These are phyloP conservation scores for Fusarium sp. DNA, from an alignment of 2,329 filamentous ascomycete genomes.

Conservation along the genomic window DNA sequence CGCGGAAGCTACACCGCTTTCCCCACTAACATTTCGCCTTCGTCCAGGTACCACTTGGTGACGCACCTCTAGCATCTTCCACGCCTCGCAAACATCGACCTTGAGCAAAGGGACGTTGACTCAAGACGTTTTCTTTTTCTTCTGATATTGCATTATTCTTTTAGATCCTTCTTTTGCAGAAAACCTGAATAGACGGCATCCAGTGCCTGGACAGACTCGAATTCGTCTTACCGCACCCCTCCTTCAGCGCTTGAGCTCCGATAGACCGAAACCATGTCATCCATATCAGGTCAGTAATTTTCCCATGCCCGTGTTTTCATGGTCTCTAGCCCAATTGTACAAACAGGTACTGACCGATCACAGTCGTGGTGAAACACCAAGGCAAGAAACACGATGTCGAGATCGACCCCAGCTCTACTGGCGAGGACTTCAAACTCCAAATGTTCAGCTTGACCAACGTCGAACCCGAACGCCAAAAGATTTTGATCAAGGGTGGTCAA, in stretches of 20 bases:
- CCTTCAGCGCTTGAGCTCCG: conserved; percentile 17
- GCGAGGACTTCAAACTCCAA: conserved; percentile 95
- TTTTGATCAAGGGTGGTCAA: conserved; percentile 91
- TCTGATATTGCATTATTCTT: not conserved
- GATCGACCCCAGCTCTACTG: conserved; percentile 82
- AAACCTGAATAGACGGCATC: not conserved
- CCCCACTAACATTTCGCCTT: conserved; percentile 37
- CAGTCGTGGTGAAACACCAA: conserved; percentile 93
- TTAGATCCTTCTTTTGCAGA: not conserved
- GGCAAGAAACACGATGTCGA: conserved; percentile 97
- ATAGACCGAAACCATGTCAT: conserved; percentile 57
- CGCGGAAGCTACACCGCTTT: conserved; percentile 41
- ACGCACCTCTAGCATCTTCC: conserved; percentile 43
- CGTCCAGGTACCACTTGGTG: conserved; percentile 48
- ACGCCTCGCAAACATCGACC: conserved; percentile 5
- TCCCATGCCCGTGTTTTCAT: conserved; percentile 3
- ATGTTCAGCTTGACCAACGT: conserved; percentile 95
- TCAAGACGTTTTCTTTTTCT: not conserved
- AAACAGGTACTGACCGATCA: conserved; percentile 24
- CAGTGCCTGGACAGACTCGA: not conserved
- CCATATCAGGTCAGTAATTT: conserved; percentile 61
- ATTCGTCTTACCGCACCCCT: not conserved
- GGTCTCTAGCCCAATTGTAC: not conserved
- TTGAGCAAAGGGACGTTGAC: not conserved
- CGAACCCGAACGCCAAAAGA: conserved; percentile 95